These are phyloP conservation scores for Arxiozyma bovina DNA, from an alignment of 1,139 yeast genomes.

Conservation along the genomic window DNA sequence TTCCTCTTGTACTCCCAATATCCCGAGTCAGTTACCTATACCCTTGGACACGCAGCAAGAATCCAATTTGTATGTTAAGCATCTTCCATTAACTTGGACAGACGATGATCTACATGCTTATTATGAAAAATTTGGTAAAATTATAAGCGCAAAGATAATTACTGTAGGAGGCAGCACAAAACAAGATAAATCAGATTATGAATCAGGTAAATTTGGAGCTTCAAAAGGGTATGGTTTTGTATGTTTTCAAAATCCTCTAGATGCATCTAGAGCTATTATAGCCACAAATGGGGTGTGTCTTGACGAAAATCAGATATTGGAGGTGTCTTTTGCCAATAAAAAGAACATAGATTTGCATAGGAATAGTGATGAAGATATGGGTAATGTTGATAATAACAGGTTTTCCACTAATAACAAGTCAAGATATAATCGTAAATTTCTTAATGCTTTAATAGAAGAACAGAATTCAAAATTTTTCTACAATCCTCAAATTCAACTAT, in stretches of 20 bases:
- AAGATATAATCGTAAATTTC: constrained; percentile 12
- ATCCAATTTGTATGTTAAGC: constrained; percentile 30
- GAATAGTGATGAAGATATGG: not conserved
- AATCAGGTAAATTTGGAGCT: constrained; percentile 15
- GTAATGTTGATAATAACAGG: not conserved
- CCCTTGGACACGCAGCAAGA: constrained; percentile 30
- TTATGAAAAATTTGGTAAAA: constrained; percentile 35
- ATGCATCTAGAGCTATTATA: constrained; percentile 41
- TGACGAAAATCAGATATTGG: constrained; percentile 18
- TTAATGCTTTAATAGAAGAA: constrained; percentile 11
- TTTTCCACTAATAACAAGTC: not conserved
- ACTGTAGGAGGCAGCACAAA: constrained; percentile 34
- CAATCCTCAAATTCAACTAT: not conserved
- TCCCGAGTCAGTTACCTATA: constrained; percentile 18
- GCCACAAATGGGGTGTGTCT: constrained; percentile 34
- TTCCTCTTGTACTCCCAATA: not conserved
- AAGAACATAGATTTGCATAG: not conserved
- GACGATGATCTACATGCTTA: constrained; percentile 26
- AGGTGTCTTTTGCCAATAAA: constrained; percentile 30
- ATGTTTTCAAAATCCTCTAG: constrained; percentile 38
- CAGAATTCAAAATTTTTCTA: constrained; percentile 5
- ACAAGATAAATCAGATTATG: not conserved
- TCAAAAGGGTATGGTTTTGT: constrained; percentile 47
- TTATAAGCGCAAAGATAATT: constrained; percentile 41
- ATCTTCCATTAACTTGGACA: constrained; percentile 28